A percentile compares a stretch with the other conserved stretches of the same genome.
Evolutionary conservation across 257 asterid species (phyloP).

Genomic region (Nicotiana benthamiana): DNA sequence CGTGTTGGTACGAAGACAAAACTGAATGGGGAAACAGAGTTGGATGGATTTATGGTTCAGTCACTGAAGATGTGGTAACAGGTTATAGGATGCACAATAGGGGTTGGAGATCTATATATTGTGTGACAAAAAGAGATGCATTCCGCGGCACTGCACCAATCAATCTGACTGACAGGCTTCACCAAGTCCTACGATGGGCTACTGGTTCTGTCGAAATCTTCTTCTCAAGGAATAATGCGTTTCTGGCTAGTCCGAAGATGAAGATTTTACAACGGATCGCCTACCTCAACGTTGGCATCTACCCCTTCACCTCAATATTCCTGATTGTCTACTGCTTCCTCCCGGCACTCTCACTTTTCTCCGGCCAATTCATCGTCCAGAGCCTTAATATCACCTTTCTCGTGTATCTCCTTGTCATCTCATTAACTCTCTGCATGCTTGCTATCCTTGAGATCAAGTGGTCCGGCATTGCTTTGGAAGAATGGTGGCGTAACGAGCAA

Average conservation of each 20-base stretch:
- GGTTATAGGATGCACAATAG: slow-evolving; percentile 89
- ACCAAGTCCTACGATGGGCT: slow-evolving; percentile 92
- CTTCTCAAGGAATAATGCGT: slow-evolving; percentile 75
- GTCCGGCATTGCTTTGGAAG: slow-evolving; percentile 69
- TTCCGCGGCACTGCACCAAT: slow-evolving; percentile 91
- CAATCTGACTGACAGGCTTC: slow-evolving; percentile 78
- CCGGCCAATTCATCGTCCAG: slow-evolving; percentile 75
- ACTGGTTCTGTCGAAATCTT: slow-evolving; percentile 85
- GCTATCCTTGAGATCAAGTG: slow-evolving; percentile 81
- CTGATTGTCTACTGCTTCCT: slow-evolving; percentile 85
- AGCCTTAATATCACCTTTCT: slow-evolving; percentile 60
- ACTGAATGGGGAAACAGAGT: slow-evolving; percentile 90
- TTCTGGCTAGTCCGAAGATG: slow-evolving; percentile 67
- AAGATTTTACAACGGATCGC: slow-evolving; percentile 68
- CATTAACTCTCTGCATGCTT: slow-evolving; percentile 49
- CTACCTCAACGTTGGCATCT: slow-evolving; percentile 75
- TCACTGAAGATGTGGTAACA: slow-evolving; percentile 82
- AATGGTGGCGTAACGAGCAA: slow-evolving; percentile 93
- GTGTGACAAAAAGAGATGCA: slow-evolving; percentile 82
- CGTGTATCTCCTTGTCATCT: slow-evolving; percentile 55
- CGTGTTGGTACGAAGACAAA: slow-evolving; percentile 89
- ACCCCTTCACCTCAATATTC: slow-evolving; percentile 72
- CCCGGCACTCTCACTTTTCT: slow-evolving; percentile 75
- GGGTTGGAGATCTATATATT: slow-evolving; percentile 77
- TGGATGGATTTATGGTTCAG: slow-evolving; percentile 90